Evolutionary conservation across 441 rosid species (phyloP).

Genomic region (Sinapis alba): DNA sequence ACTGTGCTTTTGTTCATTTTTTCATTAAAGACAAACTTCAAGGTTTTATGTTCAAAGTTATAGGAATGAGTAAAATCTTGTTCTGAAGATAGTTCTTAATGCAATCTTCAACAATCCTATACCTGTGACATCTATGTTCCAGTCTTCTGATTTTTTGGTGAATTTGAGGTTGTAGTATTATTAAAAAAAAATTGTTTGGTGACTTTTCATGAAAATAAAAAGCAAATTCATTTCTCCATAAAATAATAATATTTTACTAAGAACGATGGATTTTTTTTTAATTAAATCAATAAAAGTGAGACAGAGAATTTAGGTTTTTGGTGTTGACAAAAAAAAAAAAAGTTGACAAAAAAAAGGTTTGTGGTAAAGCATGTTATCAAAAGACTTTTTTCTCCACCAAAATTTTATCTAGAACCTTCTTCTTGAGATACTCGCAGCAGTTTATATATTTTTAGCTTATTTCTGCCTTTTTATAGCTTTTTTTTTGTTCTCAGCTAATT

Average conservation of each 20-base stretch:
- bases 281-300: conserved; percentile 10
- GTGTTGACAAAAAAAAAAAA: too few species aligned
- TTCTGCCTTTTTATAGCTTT: background rate
- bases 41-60: background rate
- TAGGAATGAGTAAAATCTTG: background rate
- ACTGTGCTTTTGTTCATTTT: background rate
- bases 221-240: conserved; percentile 22
- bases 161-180: background rate
- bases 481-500: background rate
- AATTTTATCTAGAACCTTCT: conserved; percentile 7
- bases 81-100: background rate
- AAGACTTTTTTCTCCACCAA: conserved; percentile 20
- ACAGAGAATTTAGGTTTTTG: conserved; percentile 12
- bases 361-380: conserved; percentile 6
- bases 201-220: conserved; percentile 34
- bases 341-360: too few species aligned
- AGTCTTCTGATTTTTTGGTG: background rate
- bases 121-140: background rate
- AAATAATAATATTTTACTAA: conserved; percentile 8
- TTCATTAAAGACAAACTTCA: background rate
- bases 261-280: background rate
- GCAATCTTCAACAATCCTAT: background rate
- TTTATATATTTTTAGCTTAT: background rate
- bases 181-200: background rate
- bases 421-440: background rate